A percentile compares a stretch with the other conserved stretches of the same genome.
phyloP scores from a whole-genome alignment of 441 rosid species.

The Cnidoscolus chayamansa region DNA sequence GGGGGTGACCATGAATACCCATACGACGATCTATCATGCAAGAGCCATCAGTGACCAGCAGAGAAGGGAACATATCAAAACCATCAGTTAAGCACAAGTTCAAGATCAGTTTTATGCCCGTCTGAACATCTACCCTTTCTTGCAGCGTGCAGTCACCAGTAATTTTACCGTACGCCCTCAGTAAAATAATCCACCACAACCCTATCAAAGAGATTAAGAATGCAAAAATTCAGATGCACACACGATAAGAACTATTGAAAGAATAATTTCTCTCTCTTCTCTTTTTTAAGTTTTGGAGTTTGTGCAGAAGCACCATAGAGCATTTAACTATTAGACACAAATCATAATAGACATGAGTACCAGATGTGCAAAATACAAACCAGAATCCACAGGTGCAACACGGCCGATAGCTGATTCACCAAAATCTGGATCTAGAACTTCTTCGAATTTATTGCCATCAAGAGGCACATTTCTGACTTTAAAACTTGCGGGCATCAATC shows the following conservation, averaged over 20 bases:
- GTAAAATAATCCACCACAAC: constrained; percentile 89
- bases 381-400: constrained; percentile 97
- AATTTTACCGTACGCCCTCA: constrained; percentile 90
- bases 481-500: constrained; percentile 97
- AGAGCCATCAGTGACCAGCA: constrained; percentile 91
- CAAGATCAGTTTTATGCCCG: constrained; percentile 75
- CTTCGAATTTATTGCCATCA: constrained; percentile 65
- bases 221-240: constrained; percentile 22
- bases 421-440: constrained; percentile 91
- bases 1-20: constrained; percentile 98
- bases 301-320: constrained; percentile 21
- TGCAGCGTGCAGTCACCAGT: constrained; percentile 88
- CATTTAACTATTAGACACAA: too few relatives aligned
- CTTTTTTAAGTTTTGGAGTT: constrained; percentile 16
- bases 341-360: not conserved
- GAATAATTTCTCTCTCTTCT: not conserved
- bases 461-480: constrained; percentile 83
- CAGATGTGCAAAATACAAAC: constrained; percentile 39
- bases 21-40: constrained; percentile 94
- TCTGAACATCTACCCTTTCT: constrained; percentile 92
- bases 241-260: constrained; percentile 13
- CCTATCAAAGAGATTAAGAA: constrained; percentile 44
- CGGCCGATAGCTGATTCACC: constrained; percentile 98
- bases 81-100: constrained; percentile 87
- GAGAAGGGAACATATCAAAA: constrained; percentile 92